Evolutionary conservation across 2,329 filamentous ascomycete species (phyloP), one percentile per base, ranked within the genome.

Genomic region (Biscogniauxia mediterranea): DNA sequence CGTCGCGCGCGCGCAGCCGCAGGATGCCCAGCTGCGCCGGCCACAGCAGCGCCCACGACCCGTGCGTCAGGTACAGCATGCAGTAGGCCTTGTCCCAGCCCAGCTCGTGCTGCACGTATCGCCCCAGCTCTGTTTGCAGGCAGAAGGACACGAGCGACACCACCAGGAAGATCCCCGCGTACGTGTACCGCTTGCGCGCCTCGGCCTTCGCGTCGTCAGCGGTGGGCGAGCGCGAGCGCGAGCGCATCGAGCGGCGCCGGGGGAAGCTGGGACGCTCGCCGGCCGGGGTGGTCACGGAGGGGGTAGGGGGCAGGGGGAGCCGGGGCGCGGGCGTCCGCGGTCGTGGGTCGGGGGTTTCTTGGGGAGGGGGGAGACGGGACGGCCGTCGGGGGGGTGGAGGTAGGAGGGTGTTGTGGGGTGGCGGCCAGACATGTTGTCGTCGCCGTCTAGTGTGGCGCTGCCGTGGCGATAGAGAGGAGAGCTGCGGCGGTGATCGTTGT

Each of bases 61-160:
- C 91, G 78, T 99, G 95, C 11, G 95, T 99, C 67, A 99, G 83
- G 78, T 96, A 97, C 83, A 99, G 86, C 95, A 99, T 99, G 81
- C 92, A 96, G 80, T 97, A 99, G n/a, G 95, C 92, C 80, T 99
- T 99, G 79, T 96, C 87, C 95, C 95, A 99, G 65, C 90, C 88
- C 65, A 97, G 79, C 62, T 95, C 88, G 74, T 94, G 89, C 79
- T 98, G 94, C 63, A 99, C 95, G 78, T 97, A 93, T 9, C 96
- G 89, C 11, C 93, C 94, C 58, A 96, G 92, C 81, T 98, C 94
- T 3, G 95, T 98, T 83, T 99, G 95, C 5, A 97, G 81, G 54
- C 92, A 92, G 75, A 99, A 99, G 72, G 91, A 90, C 61, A 96
- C 79, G 71, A 99, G 81, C 73, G 91, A 95, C 68, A 97, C 74